A percentile compares a stretch with the other conserved stretches of the same genome.
Conservation (phyloP, 108 stramenopile genomes). For the Conticribra weissflogii region DNA sequence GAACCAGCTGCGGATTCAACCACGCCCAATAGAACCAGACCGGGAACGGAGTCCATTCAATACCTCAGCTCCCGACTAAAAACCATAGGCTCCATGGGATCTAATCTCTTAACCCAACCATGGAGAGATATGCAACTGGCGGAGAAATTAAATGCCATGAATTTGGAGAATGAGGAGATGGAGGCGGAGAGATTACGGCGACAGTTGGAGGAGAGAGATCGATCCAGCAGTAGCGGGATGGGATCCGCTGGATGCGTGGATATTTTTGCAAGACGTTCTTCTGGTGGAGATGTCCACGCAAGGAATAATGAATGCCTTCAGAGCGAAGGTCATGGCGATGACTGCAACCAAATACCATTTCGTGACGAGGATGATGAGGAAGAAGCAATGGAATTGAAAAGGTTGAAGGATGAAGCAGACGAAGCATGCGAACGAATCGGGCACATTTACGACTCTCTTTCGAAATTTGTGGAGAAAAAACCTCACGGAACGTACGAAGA, state of each 20-base stretch:
- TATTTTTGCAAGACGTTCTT: background rate
- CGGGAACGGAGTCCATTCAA: constrained; percentile 37
- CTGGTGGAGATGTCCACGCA: background rate
- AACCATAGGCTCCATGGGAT: constrained; percentile 3
- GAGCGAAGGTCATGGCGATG: background rate
- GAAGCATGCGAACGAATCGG: constrained; percentile 29
- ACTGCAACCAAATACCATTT: constrained; percentile 1
- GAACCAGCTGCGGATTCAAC: background rate
- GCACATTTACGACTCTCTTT: constrained; percentile 30
- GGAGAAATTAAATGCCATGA: constrained; percentile 6
- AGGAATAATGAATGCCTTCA: background rate
- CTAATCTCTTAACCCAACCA: constrained; percentile 7
- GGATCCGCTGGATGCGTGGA: constrained; percentile 2
- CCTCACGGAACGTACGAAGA: constrained; percentile 73
- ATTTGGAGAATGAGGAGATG: constrained; percentile 1
- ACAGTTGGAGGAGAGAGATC: constrained; percentile 10
- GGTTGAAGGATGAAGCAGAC: constrained; percentile 47
- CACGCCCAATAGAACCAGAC: background rate
- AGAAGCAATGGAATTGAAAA: constrained; percentile 52
- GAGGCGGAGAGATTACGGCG: constrained; percentile 5
- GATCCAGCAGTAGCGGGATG: background rate
- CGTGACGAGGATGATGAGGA: constrained; percentile 17
- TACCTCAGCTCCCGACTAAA: constrained; percentile 15
- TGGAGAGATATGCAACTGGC: constrained; percentile 8
- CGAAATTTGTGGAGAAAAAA: constrained; percentile 21